phyloP scores from a whole-genome alignment of 176 grass and related monocot species.

The Carex scoparia region DNA sequence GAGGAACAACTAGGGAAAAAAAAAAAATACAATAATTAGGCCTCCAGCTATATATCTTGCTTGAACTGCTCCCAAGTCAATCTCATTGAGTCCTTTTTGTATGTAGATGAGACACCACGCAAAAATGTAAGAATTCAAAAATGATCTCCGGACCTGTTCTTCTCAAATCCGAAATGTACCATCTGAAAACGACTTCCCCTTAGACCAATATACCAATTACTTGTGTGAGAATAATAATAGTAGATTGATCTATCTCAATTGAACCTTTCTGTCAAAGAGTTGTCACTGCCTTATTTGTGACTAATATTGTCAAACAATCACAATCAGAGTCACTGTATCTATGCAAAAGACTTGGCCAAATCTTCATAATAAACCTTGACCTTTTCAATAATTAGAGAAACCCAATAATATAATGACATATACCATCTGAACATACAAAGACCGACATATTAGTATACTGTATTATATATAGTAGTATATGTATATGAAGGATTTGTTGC shows the following conservation, averaged over 20 bases:
- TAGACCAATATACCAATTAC: neutral
- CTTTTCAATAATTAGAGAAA: neutral
- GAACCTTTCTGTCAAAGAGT: conserved; percentile 1
- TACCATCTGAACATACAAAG: neutral
- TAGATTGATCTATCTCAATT: neutral
- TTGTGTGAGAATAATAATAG: neutral
- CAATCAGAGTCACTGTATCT: neutral
- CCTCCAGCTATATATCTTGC: neutral
- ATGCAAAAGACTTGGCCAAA: neutral
- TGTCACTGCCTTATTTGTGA: neutral
- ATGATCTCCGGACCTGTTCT: neutral
- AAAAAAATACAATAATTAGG: neutral
- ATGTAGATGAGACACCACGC: neutral
- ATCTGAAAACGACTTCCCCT: conserved; percentile 5
- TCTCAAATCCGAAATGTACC: neutral
- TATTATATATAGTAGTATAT: neutral
- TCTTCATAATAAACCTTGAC: neutral
- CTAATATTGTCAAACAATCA: conserved; percentile 1
- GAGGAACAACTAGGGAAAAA: neutral
- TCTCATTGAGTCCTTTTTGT: neutral
- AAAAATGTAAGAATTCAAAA: neutral
- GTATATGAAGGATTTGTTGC: neutral
- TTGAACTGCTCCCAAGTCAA: neutral
- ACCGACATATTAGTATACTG: neutral
- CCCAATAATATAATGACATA: neutral